These are phyloP conservation scores for Colletotrichum sojae DNA, from an alignment of 2,329 filamentous ascomycete species.

Conservation along the genomic window DNA sequence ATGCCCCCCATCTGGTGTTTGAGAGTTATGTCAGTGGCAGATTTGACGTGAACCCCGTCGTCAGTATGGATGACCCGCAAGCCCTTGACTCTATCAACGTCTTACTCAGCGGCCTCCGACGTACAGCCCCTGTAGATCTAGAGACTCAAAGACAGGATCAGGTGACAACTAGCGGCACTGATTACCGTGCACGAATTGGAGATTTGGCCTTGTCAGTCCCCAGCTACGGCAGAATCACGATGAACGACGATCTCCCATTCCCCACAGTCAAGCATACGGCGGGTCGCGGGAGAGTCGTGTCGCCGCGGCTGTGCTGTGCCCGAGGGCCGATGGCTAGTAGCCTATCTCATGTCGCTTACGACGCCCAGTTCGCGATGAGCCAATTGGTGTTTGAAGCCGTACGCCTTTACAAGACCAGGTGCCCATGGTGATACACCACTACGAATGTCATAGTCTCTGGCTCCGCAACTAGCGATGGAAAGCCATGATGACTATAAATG, in stretches of 20 bases:
- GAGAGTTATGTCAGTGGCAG: background rate
- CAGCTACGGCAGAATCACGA: no score
- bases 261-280: no score
- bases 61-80: background rate
- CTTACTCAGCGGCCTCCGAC: background rate
- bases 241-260: no score
- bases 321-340: background rate
- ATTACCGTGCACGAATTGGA: no score
- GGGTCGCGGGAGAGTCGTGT: background rate
- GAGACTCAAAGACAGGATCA: no score
- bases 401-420: background rate
- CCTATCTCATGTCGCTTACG: background rate
- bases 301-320: background rate
- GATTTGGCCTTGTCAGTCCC: no score
- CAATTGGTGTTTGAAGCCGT: slow-evolving; percentile 7
- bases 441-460: background rate
- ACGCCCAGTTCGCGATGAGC: slow-evolving; percentile 1
- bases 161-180: no score
- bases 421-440: background rate
- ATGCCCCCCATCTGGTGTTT: background rate
- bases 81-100: no score
- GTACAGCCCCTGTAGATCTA: no score
- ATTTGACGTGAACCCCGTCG: background rate
- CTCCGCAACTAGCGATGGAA: no score
- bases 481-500: no score